Conservation (phyloP, 495 filamentous ascomycete species). For the Neurospora sublineolata region DNA sequence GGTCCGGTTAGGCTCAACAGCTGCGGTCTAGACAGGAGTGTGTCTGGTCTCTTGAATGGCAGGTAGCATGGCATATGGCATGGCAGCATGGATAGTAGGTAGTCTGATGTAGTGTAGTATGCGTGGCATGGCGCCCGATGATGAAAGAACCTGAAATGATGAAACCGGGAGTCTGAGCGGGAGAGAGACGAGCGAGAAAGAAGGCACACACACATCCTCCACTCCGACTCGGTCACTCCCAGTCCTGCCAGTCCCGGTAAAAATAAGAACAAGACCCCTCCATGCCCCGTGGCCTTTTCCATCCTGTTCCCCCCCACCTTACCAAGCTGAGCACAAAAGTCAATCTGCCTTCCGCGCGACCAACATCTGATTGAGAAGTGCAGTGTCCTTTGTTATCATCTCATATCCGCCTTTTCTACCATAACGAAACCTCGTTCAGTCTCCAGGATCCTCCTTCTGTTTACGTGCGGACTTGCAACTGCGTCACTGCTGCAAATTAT, state of each 20-base stretch:
- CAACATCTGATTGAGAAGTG: neutral
- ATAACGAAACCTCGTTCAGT: neutral
- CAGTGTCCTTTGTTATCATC: neutral
- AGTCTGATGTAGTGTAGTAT: neutral
- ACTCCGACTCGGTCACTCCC: conserved; percentile 4
- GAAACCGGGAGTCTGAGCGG: conserved; percentile 19
- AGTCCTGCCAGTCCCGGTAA: neutral
- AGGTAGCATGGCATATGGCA: neutral
- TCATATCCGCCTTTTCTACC: neutral
- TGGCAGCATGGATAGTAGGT: neutral
- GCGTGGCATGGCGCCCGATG: conserved; percentile 8
- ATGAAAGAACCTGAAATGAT: conserved; percentile 21
- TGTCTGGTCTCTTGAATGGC: neutral
- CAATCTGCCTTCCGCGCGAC: neutral
- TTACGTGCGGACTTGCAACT: neutral
- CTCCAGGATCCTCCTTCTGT: neutral
- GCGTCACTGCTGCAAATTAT: conserved; percentile 1
- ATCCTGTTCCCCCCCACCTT: neutral
- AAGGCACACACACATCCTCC: conserved; percentile 2
- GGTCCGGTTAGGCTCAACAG: neutral
- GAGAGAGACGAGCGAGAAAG: conserved; percentile 4
- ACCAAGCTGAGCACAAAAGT: neutral
- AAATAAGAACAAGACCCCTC: conserved; percentile 1
- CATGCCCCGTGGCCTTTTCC: neutral
- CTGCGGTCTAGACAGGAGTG: neutral